phyloP scores from a whole-genome alignment of 1,284 basidiomycete genomes.

The Xerocomus tenax region DNA sequence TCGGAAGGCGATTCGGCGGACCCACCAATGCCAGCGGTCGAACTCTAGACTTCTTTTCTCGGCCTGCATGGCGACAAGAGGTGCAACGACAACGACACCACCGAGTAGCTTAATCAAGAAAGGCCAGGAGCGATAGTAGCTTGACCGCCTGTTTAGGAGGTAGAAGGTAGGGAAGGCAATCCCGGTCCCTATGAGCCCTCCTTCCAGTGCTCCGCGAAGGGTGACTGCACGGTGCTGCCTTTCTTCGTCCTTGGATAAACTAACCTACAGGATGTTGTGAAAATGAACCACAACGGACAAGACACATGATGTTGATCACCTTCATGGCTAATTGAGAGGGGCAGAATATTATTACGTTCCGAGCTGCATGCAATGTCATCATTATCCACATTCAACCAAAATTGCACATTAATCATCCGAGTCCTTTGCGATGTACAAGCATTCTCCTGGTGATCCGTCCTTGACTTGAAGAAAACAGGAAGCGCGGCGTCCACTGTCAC shows the following conservation, averaged over 20 bases:
- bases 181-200: constrained; percentile 45
- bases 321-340: constrained; percentile 14
- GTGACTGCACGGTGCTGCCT: constrained; percentile 48
- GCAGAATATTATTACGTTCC: too few relatives aligned
- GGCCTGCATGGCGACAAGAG: constrained; percentile 64
- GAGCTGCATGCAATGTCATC: too few relatives aligned
- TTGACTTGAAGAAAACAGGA: too few relatives aligned
- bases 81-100: constrained; percentile 59
- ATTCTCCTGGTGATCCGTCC: too few relatives aligned
- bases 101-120: constrained; percentile 70
- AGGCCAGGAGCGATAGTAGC: constrained; percentile 63
- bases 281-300: not conserved
- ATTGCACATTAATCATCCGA: too few relatives aligned
- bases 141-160: constrained; percentile 47
- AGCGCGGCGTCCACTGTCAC: too few relatives aligned
- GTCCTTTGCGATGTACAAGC: too few relatives aligned
- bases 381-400: too few relatives aligned
- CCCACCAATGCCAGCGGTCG: constrained; percentile 63
- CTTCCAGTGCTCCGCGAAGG: constrained; percentile 57
- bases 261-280: constrained; percentile 28
- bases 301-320: constrained; percentile 6
- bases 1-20: constrained; percentile 5
- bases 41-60: constrained; percentile 73
- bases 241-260: constrained; percentile 38
- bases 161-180: constrained; percentile 52